Conservation (phyloP, 2,329 filamentous ascomycete genomes). For the Karstenula rhodostoma region DNA sequence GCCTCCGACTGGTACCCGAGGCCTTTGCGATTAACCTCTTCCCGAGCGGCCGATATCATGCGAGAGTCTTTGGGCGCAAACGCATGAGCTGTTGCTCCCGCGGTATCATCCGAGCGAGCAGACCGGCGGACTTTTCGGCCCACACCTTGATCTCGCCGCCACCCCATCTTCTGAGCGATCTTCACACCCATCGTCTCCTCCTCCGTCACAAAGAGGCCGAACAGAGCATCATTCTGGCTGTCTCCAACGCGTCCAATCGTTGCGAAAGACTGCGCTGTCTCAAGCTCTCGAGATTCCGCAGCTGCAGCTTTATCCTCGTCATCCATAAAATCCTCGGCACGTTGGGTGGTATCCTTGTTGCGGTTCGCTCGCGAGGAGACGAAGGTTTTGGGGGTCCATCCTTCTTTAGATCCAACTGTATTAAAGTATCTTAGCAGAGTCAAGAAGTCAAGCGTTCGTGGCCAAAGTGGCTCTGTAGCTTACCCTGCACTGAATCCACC, state of each 20-base stretch:
- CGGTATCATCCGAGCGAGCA: constrained; percentile 70
- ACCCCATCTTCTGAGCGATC: constrained; percentile 90
- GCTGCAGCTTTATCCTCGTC: constrained; percentile 92
- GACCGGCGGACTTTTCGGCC: constrained; percentile 82
- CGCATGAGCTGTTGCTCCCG: constrained; percentile 62
- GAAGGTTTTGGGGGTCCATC: constrained; percentile 92
- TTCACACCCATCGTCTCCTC: constrained; percentile 89
- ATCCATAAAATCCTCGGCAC: constrained; percentile 95
- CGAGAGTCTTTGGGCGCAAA: constrained; percentile 85
- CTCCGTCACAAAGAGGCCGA: constrained; percentile 74
- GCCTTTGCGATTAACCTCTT: constrained; percentile 72
- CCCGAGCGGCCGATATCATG: constrained; percentile 72
- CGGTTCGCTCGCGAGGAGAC: constrained; percentile 87
- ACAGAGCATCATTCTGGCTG: constrained; percentile 62
- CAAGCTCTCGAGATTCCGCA: constrained; percentile 76
- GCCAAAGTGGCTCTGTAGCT: constrained; percentile 46
- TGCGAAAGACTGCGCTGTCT: constrained; percentile 77
- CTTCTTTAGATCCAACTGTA: constrained; percentile 97
- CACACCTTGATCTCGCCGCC: constrained; percentile 92
- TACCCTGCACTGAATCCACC: constrained; percentile 97
- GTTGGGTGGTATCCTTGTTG: constrained; percentile 70
- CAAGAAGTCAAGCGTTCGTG: constrained; percentile 41
- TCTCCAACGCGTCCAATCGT: constrained; percentile 74
- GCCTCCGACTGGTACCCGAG: constrained; percentile 71
- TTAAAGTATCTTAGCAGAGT: constrained; percentile 82